Evolutionary conservation across 2,329 filamentous ascomycete genomes (phyloP).

Genomic region (Cytospora schulzeri): DNA sequence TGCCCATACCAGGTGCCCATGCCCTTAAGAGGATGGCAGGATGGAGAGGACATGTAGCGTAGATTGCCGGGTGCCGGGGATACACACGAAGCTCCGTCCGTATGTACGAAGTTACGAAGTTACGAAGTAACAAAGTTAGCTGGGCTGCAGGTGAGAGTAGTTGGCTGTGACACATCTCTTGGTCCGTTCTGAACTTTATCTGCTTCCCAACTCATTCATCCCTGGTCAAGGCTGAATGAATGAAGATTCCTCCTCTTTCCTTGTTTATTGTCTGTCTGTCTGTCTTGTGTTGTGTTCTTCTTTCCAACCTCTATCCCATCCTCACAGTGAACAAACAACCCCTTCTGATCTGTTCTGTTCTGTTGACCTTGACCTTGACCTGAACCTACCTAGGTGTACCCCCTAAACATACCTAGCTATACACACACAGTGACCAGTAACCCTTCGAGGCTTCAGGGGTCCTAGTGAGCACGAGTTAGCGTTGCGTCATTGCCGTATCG

Average conservation of each 20-base stretch:
- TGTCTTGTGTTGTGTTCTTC: no score
- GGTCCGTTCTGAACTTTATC: no score
- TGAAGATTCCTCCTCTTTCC: neutral
- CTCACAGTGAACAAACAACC: neutral
- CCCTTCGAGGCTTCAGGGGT: neutral
- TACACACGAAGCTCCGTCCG: constrained; percentile 12
- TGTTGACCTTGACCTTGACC: neutral
- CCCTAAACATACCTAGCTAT: neutral
- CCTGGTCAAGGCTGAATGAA: no score
- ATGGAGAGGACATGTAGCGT: no score
- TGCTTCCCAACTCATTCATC: neutral
- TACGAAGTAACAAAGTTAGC: no score
- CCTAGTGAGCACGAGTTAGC: constrained; percentile 14
- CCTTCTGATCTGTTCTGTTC: no score
- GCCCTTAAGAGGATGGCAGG: no score
- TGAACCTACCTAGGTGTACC: neutral
- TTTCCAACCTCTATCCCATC: no score
- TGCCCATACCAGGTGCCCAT: no score
- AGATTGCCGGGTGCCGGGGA: constrained; percentile 2
- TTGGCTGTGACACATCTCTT: no score
- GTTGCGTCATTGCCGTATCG: constrained; percentile 27
- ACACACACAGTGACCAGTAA: neutral
- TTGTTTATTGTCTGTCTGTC: no score
- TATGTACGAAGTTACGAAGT: constrained; percentile 21
- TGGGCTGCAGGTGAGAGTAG: no score